A percentile compares a stretch with the other conserved stretches of the same genome.
These are phyloP conservation scores for Cicer pinnatifidum DNA, from an alignment of 306 rosid genomes.

Conservation along the genomic window DNA sequence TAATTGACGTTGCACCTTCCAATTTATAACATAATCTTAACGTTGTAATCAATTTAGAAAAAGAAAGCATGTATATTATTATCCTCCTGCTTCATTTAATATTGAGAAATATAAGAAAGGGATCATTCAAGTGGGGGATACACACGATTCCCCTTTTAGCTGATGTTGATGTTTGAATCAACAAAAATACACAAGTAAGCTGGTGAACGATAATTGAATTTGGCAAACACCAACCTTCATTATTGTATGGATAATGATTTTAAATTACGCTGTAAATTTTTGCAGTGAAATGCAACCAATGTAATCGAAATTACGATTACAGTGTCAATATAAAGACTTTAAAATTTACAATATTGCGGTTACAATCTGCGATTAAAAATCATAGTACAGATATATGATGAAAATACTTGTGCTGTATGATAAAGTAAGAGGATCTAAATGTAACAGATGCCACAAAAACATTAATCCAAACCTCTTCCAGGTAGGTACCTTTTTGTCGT, in stretches of 20 bases:
- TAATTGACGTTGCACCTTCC: background rate
- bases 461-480: slow-evolving; percentile 32
- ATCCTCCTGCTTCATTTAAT: background rate
- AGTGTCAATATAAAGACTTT: too few relatives aligned
- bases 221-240: slow-evolving; percentile 36
- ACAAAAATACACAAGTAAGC: slow-evolving; percentile 22
- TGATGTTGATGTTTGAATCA: slow-evolving; percentile 36
- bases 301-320: too few relatives aligned
- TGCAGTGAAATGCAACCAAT: too few relatives aligned
- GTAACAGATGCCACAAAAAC: slow-evolving; percentile 27
- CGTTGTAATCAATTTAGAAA: too few relatives aligned
- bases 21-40: too few relatives aligned
- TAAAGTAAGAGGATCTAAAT: background rate
- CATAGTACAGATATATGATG: background rate
- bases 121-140: slow-evolving; percentile 36
- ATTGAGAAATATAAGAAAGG: slow-evolving; percentile 31
- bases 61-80: background rate
- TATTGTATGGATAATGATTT: background rate
- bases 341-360: too few relatives aligned
- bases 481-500: slow-evolving; percentile 19
- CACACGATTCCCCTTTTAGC: slow-evolving; percentile 21
- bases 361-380: too few relatives aligned
- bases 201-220: slow-evolving; percentile 29
- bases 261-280: too few relatives aligned
- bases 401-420: slow-evolving; percentile 17